Evolutionary conservation across 2,329 filamentous ascomycete genomes (phyloP), one percentile per base, ranked within the genome.

Genomic region (Calonectria naviculata): DNA sequence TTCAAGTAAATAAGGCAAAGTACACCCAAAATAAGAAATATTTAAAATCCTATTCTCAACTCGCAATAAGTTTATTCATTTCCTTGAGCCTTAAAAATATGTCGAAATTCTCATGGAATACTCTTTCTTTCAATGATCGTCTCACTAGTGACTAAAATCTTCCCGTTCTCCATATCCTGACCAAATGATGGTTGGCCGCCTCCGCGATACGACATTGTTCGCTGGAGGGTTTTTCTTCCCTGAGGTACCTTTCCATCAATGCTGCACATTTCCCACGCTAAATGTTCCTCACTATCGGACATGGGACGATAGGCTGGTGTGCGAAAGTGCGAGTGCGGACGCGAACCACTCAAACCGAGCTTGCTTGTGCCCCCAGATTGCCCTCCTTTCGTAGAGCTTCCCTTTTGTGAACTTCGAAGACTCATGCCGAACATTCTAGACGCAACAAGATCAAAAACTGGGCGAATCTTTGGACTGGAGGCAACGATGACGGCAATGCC

Each of bases 401-500:
- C 58, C 36, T 64, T 58, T 31, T 41, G 52, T 24, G 63, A 62
- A 24, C 63, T 61, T 44, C 52, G 24, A 1, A 68, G 9, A 19
- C 36, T 62, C 54, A 71, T 52, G 1, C 58, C 56, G 10, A 71
- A 46, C 67, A 67, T 60, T 24, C 36, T 54, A 5, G 54, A 24
- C 19, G 65, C 62, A 17, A 54, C 44, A 28, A 66, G 47, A 36
- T 73, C 67, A 24, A 71, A 71, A 17, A 73, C 56, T 4, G 68
- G 71, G 1, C 67, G 68, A 26, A 71, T 44, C 41, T 63, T 65
- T 7, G 71, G 69, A 21, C 68, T 73, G 2, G 71, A 73, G 29
- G 71, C 71, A 1, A 73, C 68, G 24, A 73, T 66, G 0, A 73
- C 41, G 9, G 71, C 65, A 15, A 71, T 69, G 13, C 71, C 71